phyloP scores from a whole-genome alignment of 495 filamentous ascomycete genomes.

The Parathielavia hyrcaniae region DNA sequence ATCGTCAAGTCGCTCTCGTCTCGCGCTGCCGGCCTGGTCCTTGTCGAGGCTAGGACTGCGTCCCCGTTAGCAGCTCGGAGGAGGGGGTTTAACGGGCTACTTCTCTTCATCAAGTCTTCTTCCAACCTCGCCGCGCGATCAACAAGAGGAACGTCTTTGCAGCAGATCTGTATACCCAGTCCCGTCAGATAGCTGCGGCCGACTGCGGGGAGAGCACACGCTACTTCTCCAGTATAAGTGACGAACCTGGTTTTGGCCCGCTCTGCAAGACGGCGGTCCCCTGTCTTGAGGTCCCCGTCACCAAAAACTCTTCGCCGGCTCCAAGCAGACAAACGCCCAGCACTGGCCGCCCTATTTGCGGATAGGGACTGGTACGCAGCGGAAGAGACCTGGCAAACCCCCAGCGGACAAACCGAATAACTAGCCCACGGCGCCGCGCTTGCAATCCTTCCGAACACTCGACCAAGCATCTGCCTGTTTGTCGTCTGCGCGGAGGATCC shows the following conservation, averaged over 20 bases:
- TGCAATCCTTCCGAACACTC: neutral
- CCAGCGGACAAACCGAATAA: slow-evolving; percentile 5
- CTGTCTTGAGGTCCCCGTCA: slow-evolving; percentile 14
- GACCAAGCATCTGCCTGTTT: slow-evolving; percentile 2
- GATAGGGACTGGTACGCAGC: slow-evolving; percentile 8
- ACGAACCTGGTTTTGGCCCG: slow-evolving; percentile 20
- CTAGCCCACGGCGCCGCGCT: neutral
- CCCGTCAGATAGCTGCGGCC: neutral
- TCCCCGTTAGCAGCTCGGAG: slow-evolving; percentile 15
- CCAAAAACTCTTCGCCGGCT: slow-evolving; percentile 17
- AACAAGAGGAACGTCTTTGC: slow-evolving; percentile 8
- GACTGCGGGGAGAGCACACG: neutral
- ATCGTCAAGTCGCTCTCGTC: slow-evolving; percentile 17
- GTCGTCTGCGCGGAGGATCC: neutral
- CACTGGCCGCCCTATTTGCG: slow-evolving; percentile 9
- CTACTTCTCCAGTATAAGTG: slow-evolving; percentile 19
- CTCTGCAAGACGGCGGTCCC: slow-evolving; percentile 24
- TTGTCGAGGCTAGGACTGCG: slow-evolving; percentile 14
- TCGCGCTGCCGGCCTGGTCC: slow-evolving; percentile 13
- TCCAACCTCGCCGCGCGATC: slow-evolving; percentile 7
- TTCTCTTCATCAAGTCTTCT: neutral
- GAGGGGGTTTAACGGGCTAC: slow-evolving; percentile 8
- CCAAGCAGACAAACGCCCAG: slow-evolving; percentile 9
- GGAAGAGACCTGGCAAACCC: neutral
- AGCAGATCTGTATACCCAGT: neutral